A percentile compares a stretch with the other conserved stretches of the same genome.
phyloP scores from a whole-genome alignment of 139 green algal species.

The Zygnema circumcarinatum region DNA sequence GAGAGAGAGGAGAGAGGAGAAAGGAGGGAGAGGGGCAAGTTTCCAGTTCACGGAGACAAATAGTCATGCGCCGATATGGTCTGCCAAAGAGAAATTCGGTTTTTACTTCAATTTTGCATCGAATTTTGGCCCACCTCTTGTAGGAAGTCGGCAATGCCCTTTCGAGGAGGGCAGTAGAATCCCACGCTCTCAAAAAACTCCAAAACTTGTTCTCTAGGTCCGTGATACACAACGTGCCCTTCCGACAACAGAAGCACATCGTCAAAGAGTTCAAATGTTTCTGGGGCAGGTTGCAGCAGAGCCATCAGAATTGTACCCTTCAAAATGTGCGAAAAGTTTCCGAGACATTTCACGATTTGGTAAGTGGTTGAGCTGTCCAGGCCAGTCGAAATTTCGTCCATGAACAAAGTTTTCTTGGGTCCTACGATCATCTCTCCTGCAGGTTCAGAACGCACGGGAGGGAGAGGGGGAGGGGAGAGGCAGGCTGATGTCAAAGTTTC shows the following conservation, averaged over 20 bases:
- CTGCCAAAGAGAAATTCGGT: neutral
- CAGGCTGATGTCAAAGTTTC: too few species aligned
- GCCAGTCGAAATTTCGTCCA: slow-evolving; percentile 54
- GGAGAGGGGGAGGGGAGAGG: too few species aligned
- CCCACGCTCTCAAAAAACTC: slow-evolving; percentile 74
- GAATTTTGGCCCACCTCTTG: slow-evolving; percentile 69
- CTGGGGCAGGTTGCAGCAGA: slow-evolving; percentile 86
- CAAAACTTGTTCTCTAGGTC: slow-evolving; percentile 57
- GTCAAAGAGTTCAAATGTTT: slow-evolving; percentile 77
- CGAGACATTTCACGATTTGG: slow-evolving; percentile 17
- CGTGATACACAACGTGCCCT: slow-evolving; percentile 45
- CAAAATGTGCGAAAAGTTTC: slow-evolving; percentile 27
- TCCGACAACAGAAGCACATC: slow-evolving; percentile 71
- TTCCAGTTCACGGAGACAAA: too few species aligned
- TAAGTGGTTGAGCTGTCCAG: slow-evolving; percentile 50
- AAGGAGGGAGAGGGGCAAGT: too few species aligned
- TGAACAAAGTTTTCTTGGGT: slow-evolving; percentile 42
- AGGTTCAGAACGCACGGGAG: slow-evolving; percentile 9
- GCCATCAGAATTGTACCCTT: slow-evolving; percentile 65
- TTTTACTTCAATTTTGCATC: neutral
- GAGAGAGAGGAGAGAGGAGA: neutral
- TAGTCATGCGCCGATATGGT: too few species aligned
- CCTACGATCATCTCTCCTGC: slow-evolving; percentile 69
- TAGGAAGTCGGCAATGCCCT: slow-evolving; percentile 78
- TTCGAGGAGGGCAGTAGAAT: slow-evolving; percentile 67